These are phyloP conservation scores for Xylaria arbuscula DNA, from an alignment of 2,329 filamentous ascomycete genomes.

Conservation along the genomic window DNA sequence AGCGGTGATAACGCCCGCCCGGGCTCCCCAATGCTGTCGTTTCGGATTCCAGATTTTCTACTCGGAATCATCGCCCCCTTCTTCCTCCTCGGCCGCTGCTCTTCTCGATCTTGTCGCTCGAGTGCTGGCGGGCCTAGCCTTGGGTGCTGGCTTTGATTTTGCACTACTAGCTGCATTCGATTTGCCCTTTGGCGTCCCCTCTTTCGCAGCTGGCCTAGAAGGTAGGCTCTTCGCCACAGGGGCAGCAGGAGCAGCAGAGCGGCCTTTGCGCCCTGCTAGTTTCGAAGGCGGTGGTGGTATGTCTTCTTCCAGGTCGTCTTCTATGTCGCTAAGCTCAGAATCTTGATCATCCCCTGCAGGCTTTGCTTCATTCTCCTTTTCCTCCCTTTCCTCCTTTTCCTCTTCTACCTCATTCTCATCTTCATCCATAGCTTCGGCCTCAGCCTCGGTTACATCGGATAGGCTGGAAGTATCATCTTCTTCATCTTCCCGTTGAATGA, in stretches of 20 bases:
- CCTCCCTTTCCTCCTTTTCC: constrained; percentile 40
- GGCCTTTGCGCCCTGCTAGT: constrained; percentile 45
- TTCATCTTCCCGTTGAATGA: constrained; percentile 44
- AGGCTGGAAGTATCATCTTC: constrained; percentile 38
- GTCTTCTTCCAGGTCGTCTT: constrained; percentile 39
- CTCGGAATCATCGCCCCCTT: constrained; percentile 38
- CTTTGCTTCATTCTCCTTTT: constrained; percentile 31
- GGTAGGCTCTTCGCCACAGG: constrained; percentile 43
- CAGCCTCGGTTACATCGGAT: constrained; percentile 36
- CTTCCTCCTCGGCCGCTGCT: constrained; percentile 39
- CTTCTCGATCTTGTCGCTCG: constrained; percentile 46
- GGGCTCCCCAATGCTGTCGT: background rate
- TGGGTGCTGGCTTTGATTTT: constrained; percentile 42
- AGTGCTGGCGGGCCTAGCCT: constrained; percentile 41
- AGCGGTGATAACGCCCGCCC: background rate
- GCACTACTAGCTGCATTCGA: constrained; percentile 38
- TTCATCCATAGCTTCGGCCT: constrained; percentile 43
- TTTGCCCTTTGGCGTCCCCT: constrained; percentile 42
- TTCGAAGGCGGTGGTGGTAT: constrained; percentile 40
- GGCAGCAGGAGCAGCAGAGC: constrained; percentile 37
- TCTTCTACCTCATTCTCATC: constrained; percentile 40
- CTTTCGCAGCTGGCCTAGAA: constrained; percentile 46
- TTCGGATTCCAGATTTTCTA: constrained; percentile 12
- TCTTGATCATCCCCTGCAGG: constrained; percentile 30
- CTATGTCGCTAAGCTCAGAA: constrained; percentile 41